A percentile compares a stretch with the other conserved stretches of the same genome.
Conservation (phyloP, 176 grass and related monocot genomes). For the Dendrocalamus sinicus region DNA sequence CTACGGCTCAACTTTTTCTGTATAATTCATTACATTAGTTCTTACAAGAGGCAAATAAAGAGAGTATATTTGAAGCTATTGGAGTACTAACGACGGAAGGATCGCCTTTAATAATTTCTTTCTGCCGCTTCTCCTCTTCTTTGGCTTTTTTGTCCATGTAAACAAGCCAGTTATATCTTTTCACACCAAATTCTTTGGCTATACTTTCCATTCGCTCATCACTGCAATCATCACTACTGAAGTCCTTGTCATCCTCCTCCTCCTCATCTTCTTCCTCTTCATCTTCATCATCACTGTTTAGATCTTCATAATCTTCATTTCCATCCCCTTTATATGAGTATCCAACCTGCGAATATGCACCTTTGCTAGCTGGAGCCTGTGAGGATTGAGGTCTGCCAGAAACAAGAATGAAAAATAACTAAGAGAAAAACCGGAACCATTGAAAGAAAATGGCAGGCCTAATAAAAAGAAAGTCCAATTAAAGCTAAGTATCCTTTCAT, state of each 20-base stretch:
- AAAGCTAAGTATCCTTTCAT: background rate
- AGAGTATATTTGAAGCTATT: background rate
- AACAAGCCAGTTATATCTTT: constrained; percentile 97
- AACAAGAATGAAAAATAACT: constrained; percentile 32
- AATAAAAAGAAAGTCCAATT: constrained; percentile 25
- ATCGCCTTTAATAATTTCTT: constrained; percentile 95
- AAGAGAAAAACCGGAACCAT: background rate
- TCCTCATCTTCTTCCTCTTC: constrained; percentile 87
- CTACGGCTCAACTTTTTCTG: constrained; percentile 96
- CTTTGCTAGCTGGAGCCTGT: constrained; percentile 81
- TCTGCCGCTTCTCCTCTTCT: constrained; percentile 92
- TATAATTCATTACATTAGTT: constrained; percentile 46
- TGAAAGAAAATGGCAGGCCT: constrained; percentile 24
- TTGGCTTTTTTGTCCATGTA: constrained; percentile 97
- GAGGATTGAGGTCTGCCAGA: constrained; percentile 67
- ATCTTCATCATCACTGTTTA: constrained; percentile 77
- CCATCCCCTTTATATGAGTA: constrained; percentile 84
- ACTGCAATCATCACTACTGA: constrained; percentile 96
- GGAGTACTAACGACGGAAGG: constrained; percentile 80
- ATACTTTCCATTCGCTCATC: constrained; percentile 95
- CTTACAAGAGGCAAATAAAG: constrained; percentile 26
- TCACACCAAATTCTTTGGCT: constrained; percentile 95
- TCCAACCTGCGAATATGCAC: constrained; percentile 94
- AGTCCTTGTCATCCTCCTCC: constrained; percentile 74
- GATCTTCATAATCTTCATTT: constrained; percentile 70